These are phyloP conservation scores for Fraxinus paxiana DNA, from an alignment of 305 asterid species.

Conservation along the genomic window DNA sequence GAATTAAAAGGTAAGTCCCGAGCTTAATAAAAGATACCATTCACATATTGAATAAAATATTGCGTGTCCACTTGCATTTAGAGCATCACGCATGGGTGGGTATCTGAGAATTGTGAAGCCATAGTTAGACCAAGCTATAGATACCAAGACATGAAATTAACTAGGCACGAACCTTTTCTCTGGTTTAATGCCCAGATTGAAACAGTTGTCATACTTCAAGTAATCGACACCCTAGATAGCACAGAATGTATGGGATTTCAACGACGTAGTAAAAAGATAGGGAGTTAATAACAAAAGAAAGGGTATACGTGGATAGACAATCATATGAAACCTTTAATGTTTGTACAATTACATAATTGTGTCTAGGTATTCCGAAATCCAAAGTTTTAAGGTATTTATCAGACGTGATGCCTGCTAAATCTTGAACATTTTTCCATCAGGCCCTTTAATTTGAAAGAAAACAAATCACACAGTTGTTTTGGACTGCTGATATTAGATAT, in stretches of 20 bases:
- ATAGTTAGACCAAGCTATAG: conserved; percentile 23
- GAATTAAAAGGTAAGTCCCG: background rate
- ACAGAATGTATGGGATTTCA: conserved; percentile 13
- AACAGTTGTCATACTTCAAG: conserved; percentile 95
- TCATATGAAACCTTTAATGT: background rate
- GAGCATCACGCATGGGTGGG: conserved; percentile 97
- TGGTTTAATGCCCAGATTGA: conserved; percentile 82
- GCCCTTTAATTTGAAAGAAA: background rate
- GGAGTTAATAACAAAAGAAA: conserved; percentile 7
- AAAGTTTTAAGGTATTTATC: background rate
- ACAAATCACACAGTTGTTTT: background rate
- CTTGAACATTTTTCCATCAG: background rate
- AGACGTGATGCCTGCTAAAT: background rate
- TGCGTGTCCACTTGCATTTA: conserved; percentile 72
- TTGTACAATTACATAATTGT: background rate
- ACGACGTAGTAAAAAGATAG: background rate
- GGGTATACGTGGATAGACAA: background rate
- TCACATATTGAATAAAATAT: conserved; percentile 91
- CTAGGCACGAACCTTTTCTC: conserved; percentile 52
- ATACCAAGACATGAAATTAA: conserved; percentile 3
- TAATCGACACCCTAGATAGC: conserved; percentile 68
- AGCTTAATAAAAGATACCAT: conserved; percentile 47
- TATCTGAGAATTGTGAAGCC: conserved; percentile 47
- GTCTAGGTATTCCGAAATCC: background rate
- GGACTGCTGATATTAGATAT: background rate